Evolutionary conservation across 2,329 filamentous ascomycete genomes (phyloP).

Genomic region (Xylaria sp.): DNA sequence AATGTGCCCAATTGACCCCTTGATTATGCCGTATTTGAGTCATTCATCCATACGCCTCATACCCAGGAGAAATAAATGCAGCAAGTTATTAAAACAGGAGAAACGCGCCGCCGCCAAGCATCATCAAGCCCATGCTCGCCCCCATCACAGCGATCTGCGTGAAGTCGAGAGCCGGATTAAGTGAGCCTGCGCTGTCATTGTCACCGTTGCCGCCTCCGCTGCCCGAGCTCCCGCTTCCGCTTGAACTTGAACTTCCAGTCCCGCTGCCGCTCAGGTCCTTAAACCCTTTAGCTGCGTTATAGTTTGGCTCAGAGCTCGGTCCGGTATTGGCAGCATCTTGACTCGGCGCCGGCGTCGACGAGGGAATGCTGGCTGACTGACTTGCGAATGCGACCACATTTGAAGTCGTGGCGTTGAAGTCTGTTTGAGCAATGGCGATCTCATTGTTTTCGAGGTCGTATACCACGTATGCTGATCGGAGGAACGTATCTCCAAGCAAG

Average conservation of each 20-base stretch:
- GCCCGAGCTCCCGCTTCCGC: slow-evolving; percentile 1
- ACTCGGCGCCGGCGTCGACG: slow-evolving; percentile 57
- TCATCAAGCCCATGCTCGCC: slow-evolving; percentile 47
- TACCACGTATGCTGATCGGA: slow-evolving; percentile 70
- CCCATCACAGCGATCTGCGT: slow-evolving; percentile 46
- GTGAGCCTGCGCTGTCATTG: slow-evolving; percentile 34
- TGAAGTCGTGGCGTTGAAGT: slow-evolving; percentile 64
- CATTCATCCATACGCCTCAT: slow-evolving; percentile 23
- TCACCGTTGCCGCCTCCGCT: neutral
- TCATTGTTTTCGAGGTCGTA: slow-evolving; percentile 70
- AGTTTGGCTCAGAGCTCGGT: slow-evolving; percentile 46
- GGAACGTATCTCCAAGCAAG: slow-evolving; percentile 68
- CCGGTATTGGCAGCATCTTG: slow-evolving; percentile 45
- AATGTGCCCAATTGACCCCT: slow-evolving; percentile 14
- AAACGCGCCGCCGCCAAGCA: slow-evolving; percentile 52
- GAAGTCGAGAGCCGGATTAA: slow-evolving; percentile 40
- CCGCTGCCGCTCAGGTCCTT: slow-evolving; percentile 34
- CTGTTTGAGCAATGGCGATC: slow-evolving; percentile 64
- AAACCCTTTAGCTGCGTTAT: slow-evolving; percentile 54
- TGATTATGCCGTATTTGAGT: slow-evolving; percentile 11
- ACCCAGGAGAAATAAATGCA: slow-evolving; percentile 14
- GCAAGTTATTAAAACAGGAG: slow-evolving; percentile 37
- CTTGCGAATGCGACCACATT: slow-evolving; percentile 64
- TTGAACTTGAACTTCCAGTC: neutral
- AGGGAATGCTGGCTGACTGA: slow-evolving; percentile 62